A percentile compares a stretch with the other conserved stretches of the same genome.
Evolutionary conservation across 352 stramenopile genomes (phyloP).

Genomic region (Pythium aphanidermatum): DNA sequence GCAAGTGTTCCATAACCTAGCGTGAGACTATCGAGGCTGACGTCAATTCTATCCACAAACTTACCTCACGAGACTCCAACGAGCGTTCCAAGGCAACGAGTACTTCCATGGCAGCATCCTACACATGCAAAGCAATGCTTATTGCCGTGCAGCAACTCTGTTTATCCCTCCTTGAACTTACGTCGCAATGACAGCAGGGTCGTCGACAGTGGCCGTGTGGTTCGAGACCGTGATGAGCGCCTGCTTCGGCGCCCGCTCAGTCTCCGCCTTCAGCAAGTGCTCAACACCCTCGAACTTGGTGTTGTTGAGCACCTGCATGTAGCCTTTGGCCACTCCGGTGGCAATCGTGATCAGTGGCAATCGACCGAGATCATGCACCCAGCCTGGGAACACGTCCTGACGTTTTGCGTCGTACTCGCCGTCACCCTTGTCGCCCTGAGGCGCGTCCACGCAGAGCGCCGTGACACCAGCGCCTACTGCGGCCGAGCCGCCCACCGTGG

Average conservation of each 20-base stretch:
- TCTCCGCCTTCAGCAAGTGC: slow-evolving; percentile 33
- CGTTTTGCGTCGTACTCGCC: slow-evolving; percentile 28
- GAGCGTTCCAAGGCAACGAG: slow-evolving; percentile 38
- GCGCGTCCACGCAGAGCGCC: slow-evolving; percentile 58
- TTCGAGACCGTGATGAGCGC: slow-evolving; percentile 81
- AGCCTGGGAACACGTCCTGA: slow-evolving; percentile 50
- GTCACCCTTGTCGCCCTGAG: slow-evolving; percentile 45
- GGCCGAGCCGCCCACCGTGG: slow-evolving; percentile 7
- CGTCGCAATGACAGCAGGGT: slow-evolving; percentile 60
- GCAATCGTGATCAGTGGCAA: slow-evolving; percentile 38
- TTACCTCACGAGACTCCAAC: slow-evolving; percentile 74
- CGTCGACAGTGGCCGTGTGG: slow-evolving; percentile 79
- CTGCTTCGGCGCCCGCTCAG: slow-evolving; percentile 35
- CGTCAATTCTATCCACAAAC: slow-evolving; percentile 2
- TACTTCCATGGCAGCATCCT: slow-evolving; percentile 78
- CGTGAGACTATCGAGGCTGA: not conserved
- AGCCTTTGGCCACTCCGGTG: slow-evolving; percentile 55
- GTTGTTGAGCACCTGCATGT: slow-evolving; percentile 41
- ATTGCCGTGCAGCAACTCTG: not conserved
- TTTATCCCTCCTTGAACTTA: slow-evolving; percentile 18
- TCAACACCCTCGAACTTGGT: slow-evolving; percentile 41
- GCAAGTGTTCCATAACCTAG: not conserved
- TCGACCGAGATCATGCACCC: slow-evolving; percentile 53
- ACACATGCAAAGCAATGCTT: slow-evolving; percentile 4
- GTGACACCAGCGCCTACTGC: slow-evolving; percentile 14